Base-by-base conservation (phyloP, 1,284 basidiomycete species). In the Tilletia indica region DNA sequence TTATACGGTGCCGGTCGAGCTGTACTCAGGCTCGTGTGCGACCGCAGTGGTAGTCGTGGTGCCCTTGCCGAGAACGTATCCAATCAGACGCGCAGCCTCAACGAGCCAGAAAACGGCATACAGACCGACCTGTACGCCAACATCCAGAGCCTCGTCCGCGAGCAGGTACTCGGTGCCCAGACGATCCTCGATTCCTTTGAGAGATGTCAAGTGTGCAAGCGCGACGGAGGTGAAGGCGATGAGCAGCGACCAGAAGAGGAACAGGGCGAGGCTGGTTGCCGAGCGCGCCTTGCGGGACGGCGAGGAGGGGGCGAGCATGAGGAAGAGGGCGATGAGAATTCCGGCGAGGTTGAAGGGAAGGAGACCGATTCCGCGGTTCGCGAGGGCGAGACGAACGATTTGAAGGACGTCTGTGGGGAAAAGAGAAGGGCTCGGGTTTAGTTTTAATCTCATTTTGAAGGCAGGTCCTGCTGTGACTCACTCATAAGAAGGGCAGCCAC, bases 401-500 rank as follows among this genome's bases (percentile, higher is more conserved):
- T 79, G 73, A 8, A 79, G 71, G 31, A 79, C 70, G 72, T 79
- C 78, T 79, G 73, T n/a, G 61, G 11, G 21, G 4, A 9, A 4
- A 31, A 39, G 61, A n/a, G 34, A 34, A 19, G 31, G 11, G 25
- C 25, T 31, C 25, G 25, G 31, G 21, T 39, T 16, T 5, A 34
- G 42, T 14, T 14, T 19, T 47, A 3, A 25, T 14, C 34, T 19
- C 31, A 9, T 63, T 39, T 6, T 34, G 8, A 14, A 38, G 16
- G 12, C 16, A 64, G 19, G 25, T 25, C 6, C 9, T 38, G 8
- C 8, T 9, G 34, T 45, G 21, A 77, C 77, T 74, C 66, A 79
- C 78, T 79, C 78, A 79, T 78, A 19, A 79, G 64, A 0, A 79
- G 70, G 2, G 76, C 67, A 21, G 78, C 78, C 2, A 77, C 68